phyloP scores from a whole-genome alignment of 352 stramenopile genomes.

The Pythium brachiatum region DNA sequence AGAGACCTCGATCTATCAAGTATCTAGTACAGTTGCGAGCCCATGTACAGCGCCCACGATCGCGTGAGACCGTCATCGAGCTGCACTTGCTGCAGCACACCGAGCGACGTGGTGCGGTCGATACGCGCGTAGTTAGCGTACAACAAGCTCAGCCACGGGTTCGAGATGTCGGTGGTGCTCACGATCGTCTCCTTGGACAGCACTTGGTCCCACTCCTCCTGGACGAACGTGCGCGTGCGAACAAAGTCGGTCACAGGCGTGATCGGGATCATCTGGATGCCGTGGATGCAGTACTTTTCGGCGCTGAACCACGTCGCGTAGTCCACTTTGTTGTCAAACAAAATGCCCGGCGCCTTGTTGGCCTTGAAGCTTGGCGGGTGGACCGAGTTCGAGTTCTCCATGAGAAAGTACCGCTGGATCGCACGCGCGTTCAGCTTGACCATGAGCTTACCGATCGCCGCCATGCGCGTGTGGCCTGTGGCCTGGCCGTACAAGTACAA shows the following conservation, averaged over 20 bases:
- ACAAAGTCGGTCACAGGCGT: conserved; percentile 61
- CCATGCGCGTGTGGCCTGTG: conserved; percentile 42
- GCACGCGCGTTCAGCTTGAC: conserved; percentile 47
- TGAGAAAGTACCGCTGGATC: conserved; percentile 72
- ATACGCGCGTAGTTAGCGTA: conserved; percentile 72
- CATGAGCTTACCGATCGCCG: conserved; percentile 51
- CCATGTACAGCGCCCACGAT: conserved; percentile 82
- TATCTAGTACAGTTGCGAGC: conserved; percentile 29
- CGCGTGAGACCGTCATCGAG: conserved; percentile 77
- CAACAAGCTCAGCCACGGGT: conserved; percentile 73
- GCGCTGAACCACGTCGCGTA: conserved; percentile 77
- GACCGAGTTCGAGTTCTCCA: conserved; percentile 50
- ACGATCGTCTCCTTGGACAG: conserved; percentile 52
- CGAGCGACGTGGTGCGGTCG: conserved; percentile 33
- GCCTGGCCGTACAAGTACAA: conserved; percentile 45
- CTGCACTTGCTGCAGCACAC: conserved; percentile 49
- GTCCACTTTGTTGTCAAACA: conserved; percentile 82
- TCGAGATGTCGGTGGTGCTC: conserved; percentile 34
- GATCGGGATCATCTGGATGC: conserved; percentile 76
- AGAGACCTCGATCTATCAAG: no score
- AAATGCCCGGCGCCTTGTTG: conserved; percentile 61
- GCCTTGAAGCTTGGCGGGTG: conserved; percentile 42
- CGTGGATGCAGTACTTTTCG: conserved; percentile 70
- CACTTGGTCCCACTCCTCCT: conserved; percentile 58
- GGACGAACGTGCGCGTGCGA: conserved; percentile 48